Conservation (phyloP, 768 basidiomycete species). For the Lactifluus echinatus region DNA sequence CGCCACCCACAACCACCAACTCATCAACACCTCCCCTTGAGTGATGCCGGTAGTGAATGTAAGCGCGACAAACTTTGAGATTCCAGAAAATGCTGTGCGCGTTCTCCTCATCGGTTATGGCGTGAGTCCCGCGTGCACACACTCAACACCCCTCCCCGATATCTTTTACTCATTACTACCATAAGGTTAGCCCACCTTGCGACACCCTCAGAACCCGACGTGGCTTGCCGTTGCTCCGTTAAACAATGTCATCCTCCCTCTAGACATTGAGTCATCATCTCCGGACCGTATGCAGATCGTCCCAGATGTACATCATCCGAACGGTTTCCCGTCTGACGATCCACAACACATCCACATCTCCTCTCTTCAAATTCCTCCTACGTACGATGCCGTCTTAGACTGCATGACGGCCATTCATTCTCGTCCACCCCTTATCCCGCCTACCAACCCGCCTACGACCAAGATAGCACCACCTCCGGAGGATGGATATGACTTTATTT, state of each 20-base stretch:
- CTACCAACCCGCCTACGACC: constrained; percentile 24
- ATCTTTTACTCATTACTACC: constrained; percentile 11
- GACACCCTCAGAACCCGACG: constrained; percentile 44
- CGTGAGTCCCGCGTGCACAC: constrained; percentile 30
- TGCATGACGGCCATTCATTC: constrained; percentile 51
- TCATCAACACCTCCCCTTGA: too few species aligned
- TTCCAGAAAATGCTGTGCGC: constrained; percentile 27
- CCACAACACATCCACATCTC: constrained; percentile 49
- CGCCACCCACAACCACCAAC: neutral
- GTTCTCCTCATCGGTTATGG: constrained; percentile 47
- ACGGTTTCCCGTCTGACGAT: constrained; percentile 11
- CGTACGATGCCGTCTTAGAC: constrained; percentile 48
- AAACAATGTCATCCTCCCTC: constrained; percentile 42
- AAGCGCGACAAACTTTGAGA: neutral
- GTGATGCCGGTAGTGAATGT: constrained; percentile 9
- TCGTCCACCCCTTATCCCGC: constrained; percentile 41
- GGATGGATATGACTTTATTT: constrained; percentile 58
- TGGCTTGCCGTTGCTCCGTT: constrained; percentile 63
- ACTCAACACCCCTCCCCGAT: neutral
- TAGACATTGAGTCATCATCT: constrained; percentile 17
- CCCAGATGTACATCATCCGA: constrained; percentile 13
- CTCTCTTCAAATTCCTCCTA: constrained; percentile 47
- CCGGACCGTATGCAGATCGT: constrained; percentile 21
- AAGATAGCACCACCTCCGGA: constrained; percentile 36
- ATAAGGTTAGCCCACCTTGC: constrained; percentile 23